Base-by-base conservation (phyloP, 225 moss, liverwort and hornwort genomes). In the Physcomitrium patens region DNA sequence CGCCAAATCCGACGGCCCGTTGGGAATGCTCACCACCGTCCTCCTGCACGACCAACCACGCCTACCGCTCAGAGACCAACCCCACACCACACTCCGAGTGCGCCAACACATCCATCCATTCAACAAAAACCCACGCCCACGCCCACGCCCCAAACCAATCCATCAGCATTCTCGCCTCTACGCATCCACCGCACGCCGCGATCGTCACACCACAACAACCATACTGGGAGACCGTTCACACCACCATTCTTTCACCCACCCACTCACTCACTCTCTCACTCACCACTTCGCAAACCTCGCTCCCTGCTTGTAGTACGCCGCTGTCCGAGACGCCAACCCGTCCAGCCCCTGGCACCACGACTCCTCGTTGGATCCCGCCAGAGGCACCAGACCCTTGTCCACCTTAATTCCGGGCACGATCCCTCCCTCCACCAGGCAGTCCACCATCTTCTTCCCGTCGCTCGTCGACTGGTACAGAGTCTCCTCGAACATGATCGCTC, bases 251-350 rank as follows among this genome's bases (percentile, higher is more conserved):
- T 3, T 49, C 15, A 14, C 18, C 10, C 17, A 18, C n/a, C 16
- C 14, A 42, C 78, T 62, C 47, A 78, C 82, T 49, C 15, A 14
- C 18, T 18, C 17, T 1, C n/a, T 23, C 14, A 42, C 78, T 62
- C 47, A 78, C 82, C 82, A 82, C 65, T 82, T 82, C 49, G 77
- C 82, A 68, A 77, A 82, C 28, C 82, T 56, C 24, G 82, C 82
- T 27, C 82, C 82, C 62, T 77, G 77, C 41, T 71, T 71, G 70
- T 78, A 78, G 77, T 76, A 81, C 10, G 71, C 76, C 75, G 37
- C 73, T 12, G 82, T 77, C 65, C 82, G 48, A 12, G 82, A 82
- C 41, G 72, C 73, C 42, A 82, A 69, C 12, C 77, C 77, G 56
- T 82, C 82, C 15, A 82, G 52, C 42, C 82, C 77, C 26, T 77